These are phyloP conservation scores for Abrus precatorius DNA, from an alignment of 306 rosid species.

Conservation along the genomic window DNA sequence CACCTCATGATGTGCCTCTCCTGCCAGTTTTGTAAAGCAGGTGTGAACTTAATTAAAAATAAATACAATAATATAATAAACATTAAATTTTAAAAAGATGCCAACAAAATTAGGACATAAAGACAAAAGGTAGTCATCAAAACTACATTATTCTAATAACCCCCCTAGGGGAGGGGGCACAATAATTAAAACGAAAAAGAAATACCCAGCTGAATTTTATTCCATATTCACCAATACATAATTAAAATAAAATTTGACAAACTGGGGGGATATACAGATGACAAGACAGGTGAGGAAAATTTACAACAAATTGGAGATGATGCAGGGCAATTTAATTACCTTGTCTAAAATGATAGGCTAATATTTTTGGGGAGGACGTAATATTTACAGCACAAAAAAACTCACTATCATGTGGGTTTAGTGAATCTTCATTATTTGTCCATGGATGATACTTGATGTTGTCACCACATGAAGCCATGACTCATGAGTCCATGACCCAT, in stretches of 20 bases:
- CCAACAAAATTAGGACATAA: slow-evolving; percentile 13
- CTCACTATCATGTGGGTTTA: background rate
- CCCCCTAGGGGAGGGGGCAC: too few species aligned
- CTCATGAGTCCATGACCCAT: too few species aligned
- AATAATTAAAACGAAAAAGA: background rate
- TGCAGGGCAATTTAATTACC: slow-evolving; percentile 16
- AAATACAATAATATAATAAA: background rate
- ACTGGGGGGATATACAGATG: slow-evolving; percentile 17
- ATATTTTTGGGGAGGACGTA: background rate
- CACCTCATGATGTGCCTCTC: slow-evolving; percentile 39
- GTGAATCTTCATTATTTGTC: background rate
- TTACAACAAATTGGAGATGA: slow-evolving; percentile 1
- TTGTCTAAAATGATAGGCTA: background rate
- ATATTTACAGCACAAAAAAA: slow-evolving; percentile 12
- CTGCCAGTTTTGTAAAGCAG: slow-evolving; percentile 12
- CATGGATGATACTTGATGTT: too few species aligned
- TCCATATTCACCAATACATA: slow-evolving; percentile 42
- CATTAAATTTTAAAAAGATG: background rate
- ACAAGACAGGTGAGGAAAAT: background rate
- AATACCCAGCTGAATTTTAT: slow-evolving; percentile 23
- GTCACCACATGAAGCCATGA: too few species aligned
- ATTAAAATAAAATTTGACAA: slow-evolving; percentile 21
- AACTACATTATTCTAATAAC: background rate
- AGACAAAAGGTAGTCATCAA: slow-evolving; percentile 5
- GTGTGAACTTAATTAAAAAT: slow-evolving; percentile 6